Evolutionary conservation across 441 rosid species (phyloP).

Genomic region (Cnidoscolus chayamansa): DNA sequence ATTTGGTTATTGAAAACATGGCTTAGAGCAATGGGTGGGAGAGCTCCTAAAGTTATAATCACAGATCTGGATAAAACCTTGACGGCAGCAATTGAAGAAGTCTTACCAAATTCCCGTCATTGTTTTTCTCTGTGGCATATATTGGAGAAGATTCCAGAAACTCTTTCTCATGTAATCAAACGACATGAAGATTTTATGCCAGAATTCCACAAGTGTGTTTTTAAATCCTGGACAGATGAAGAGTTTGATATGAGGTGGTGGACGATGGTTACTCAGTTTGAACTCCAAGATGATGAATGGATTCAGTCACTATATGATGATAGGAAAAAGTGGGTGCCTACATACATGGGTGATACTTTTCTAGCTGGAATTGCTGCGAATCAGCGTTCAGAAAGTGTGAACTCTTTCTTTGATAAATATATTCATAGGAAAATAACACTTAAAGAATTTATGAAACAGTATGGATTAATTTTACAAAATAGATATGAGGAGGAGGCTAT

Average conservation of each 20-base stretch:
- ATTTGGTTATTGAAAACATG: slow-evolving; percentile 75
- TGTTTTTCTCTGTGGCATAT: slow-evolving; percentile 75
- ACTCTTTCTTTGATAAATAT: slow-evolving; percentile 67
- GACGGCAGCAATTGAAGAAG: slow-evolving; percentile 48
- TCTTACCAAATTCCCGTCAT: slow-evolving; percentile 55
- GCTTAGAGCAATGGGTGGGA: slow-evolving; percentile 76
- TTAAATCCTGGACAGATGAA: slow-evolving; percentile 74
- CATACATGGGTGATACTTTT: slow-evolving; percentile 56
- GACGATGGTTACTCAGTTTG: slow-evolving; percentile 60
- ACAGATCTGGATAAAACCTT: slow-evolving; percentile 53
- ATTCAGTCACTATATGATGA: slow-evolving; percentile 59
- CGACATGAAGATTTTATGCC: slow-evolving; percentile 52
- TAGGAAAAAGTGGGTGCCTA: slow-evolving; percentile 73
- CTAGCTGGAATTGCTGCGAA: slow-evolving; percentile 64
- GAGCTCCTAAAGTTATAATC: slow-evolving; percentile 65
- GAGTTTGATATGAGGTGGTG: slow-evolving; percentile 72
- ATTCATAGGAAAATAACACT: slow-evolving; percentile 65
- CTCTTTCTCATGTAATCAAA: slow-evolving; percentile 55
- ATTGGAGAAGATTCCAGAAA: slow-evolving; percentile 55
- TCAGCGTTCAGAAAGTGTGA: slow-evolving; percentile 68
- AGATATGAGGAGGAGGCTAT: slow-evolving; percentile 78
- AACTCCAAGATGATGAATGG: slow-evolving; percentile 63
- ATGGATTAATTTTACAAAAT: slow-evolving; percentile 59
- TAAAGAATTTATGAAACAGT: slow-evolving; percentile 70
- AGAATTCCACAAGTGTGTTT: slow-evolving; percentile 70